These are phyloP conservation scores for Exophiala oligosperma DNA, from an alignment of 2,329 filamentous ascomycete genomes.

Conservation along the genomic window DNA sequence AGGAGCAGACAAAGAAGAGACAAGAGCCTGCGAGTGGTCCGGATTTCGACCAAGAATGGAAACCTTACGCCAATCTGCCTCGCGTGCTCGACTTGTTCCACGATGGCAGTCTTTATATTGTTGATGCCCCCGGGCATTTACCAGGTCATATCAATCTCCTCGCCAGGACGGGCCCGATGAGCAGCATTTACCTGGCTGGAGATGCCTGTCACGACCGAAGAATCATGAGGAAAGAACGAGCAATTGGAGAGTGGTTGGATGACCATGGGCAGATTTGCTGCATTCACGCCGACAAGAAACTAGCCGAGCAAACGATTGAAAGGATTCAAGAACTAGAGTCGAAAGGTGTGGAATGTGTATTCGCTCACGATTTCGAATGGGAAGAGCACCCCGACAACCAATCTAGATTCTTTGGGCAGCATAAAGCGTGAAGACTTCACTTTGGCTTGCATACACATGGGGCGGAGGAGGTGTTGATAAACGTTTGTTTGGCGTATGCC, in stretches of 20 bases:
- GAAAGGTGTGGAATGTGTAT: constrained; percentile 32
- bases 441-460: neutral
- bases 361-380: constrained; percentile 36
- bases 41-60: constrained; percentile 29
- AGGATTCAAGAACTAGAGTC: constrained; percentile 26
- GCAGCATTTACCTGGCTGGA: constrained; percentile 34
- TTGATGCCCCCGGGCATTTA: constrained; percentile 35
- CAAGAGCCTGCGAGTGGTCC: neutral
- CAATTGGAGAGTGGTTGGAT: constrained; percentile 33
- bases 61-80: constrained; percentile 17
- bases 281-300: constrained; percentile 33
- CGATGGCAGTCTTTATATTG: constrained; percentile 34
- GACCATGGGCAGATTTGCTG: constrained; percentile 30
- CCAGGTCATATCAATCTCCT: constrained; percentile 37
- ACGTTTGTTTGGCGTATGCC: too few species aligned
- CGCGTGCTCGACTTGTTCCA: constrained; percentile 32
- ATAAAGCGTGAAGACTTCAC: constrained; percentile 3
- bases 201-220: constrained; percentile 37
- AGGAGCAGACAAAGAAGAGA: constrained; percentile 7
- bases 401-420: constrained; percentile 20
- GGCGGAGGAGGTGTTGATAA: neutral
- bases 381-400: constrained; percentile 22
- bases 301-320: constrained; percentile 30
- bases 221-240: constrained; percentile 32
- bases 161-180: constrained; percentile 12